These are phyloP conservation scores for Priceomyces medius DNA, from an alignment of 805 yeast genomes.

Conservation along the genomic window DNA sequence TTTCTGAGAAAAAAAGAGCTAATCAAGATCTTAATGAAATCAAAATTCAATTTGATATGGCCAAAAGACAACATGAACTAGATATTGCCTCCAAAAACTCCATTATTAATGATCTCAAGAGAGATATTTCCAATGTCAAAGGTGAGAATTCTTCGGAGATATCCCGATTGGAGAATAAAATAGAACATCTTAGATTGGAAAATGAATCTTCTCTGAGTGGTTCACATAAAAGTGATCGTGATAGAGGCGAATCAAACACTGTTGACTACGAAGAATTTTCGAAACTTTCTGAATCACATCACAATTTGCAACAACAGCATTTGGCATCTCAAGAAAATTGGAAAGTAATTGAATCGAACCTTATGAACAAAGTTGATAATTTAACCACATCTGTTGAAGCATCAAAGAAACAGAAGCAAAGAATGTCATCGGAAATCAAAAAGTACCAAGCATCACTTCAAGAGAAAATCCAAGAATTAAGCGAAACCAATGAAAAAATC, in stretches of 20 bases:
- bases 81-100: slow-evolving; percentile 34
- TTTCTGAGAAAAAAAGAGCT: slow-evolving; percentile 17
- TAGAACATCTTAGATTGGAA: slow-evolving; percentile 66
- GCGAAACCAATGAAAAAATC: slow-evolving; percentile 11
- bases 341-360: slow-evolving; percentile 72
- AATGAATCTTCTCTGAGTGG: slow-evolving; percentile 48
- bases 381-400: slow-evolving; percentile 27
- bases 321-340: slow-evolving; percentile 77
- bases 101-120: slow-evolving; percentile 29
- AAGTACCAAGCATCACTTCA: slow-evolving; percentile 14
- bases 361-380: slow-evolving; percentile 48
- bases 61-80: slow-evolving; percentile 28
- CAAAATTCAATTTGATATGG: slow-evolving; percentile 33
- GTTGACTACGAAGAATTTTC: slow-evolving; percentile 41
- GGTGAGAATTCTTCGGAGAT: slow-evolving; percentile 46
- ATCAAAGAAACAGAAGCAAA: slow-evolving; percentile 27
- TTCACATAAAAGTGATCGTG: neutral
- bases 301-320: slow-evolving; percentile 65
- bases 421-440: slow-evolving; percentile 37
- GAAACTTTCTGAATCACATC: slow-evolving; percentile 48
- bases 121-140: slow-evolving; percentile 32
- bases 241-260: slow-evolving; percentile 19
- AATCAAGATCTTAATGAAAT: slow-evolving; percentile 28
- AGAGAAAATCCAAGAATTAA: slow-evolving; percentile 12
- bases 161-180: slow-evolving; percentile 60